Evolutionary conservation across 441 rosid species (phyloP).

Genomic region (Syzygium malaccense): DNA sequence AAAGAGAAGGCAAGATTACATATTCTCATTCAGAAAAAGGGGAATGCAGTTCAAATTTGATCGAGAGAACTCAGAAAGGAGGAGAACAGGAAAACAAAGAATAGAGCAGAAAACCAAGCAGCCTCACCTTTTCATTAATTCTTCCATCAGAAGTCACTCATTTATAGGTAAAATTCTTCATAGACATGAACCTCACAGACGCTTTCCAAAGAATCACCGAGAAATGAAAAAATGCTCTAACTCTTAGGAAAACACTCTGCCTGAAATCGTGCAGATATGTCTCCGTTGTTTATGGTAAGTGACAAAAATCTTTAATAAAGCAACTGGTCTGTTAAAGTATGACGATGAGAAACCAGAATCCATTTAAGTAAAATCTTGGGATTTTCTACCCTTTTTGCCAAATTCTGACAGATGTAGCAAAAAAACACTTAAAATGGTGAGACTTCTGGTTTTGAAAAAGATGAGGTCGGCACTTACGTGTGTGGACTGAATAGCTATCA

Average conservation of each 20-base stretch:
- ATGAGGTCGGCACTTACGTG: not conserved
- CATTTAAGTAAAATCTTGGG: not conserved
- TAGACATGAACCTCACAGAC: not conserved
- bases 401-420: not conserved
- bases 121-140: not conserved
- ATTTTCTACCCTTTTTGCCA: not conserved
- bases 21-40: not conserved
- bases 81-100: not conserved
- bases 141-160: not conserved
- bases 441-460: not conserved
- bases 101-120: not conserved
- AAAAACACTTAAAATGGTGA: not conserved
- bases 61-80: not conserved
- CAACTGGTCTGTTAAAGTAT: not conserved
- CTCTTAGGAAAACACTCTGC: not conserved
- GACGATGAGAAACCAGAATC: not conserved
- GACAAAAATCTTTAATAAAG: not conserved
- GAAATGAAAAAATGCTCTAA: not conserved
- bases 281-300: not conserved
- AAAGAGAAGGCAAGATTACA: not conserved
- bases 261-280: conserved; percentile 1
- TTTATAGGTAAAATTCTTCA: not conserved
- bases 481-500: not conserved
- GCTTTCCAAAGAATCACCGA: not conserved
- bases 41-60: not conserved